Evolutionary conservation across 2,329 filamentous ascomycete species (phyloP).

Genomic region (Proliferodiscus dingleyae): DNA sequence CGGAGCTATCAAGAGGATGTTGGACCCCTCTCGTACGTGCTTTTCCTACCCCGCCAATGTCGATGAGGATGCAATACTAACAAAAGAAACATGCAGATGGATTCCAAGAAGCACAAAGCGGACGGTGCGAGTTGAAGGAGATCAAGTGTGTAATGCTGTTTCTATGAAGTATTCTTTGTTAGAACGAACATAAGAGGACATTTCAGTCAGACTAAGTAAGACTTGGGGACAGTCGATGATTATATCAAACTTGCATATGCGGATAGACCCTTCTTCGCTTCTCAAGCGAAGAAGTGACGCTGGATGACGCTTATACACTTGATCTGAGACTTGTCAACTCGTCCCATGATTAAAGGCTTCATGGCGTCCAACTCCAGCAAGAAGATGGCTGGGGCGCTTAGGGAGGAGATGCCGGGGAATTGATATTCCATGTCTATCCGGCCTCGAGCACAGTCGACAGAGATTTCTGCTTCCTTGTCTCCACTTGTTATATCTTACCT

Average conservation of each 20-base stretch:
- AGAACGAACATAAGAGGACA: not conserved
- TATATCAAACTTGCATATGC: conserved; percentile 23
- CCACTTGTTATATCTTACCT: too few relatives aligned
- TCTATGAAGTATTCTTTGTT: conserved; percentile 1
- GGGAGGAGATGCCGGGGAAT: too few relatives aligned
- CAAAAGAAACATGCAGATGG: conserved; percentile 40
- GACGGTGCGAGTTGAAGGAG: conserved; percentile 63
- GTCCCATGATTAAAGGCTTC: too few relatives aligned
- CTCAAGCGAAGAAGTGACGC: conserved; percentile 23
- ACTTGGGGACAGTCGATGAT: conserved; percentile 26
- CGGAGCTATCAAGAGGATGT: conserved; percentile 68
- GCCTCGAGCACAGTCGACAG: too few relatives aligned
- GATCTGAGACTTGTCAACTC: conserved; percentile 47
- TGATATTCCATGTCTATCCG: too few relatives aligned
- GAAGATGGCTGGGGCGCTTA: too few relatives aligned
- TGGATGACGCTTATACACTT: conserved; percentile 52
- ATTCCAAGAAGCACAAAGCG: conserved; percentile 60
- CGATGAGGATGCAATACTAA: not conserved
- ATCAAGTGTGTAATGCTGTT: conserved; percentile 57
- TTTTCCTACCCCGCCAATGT: conserved; percentile 8
- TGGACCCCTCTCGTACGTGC: conserved; percentile 61
- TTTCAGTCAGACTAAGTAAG: not conserved
- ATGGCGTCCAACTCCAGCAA: too few relatives aligned
- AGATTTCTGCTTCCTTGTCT: too few relatives aligned
- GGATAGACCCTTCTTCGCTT: conserved; percentile 31